Evolutionary conservation across 768 basidiomycete genomes (phyloP).

Genomic region (Collybia sordida): DNA sequence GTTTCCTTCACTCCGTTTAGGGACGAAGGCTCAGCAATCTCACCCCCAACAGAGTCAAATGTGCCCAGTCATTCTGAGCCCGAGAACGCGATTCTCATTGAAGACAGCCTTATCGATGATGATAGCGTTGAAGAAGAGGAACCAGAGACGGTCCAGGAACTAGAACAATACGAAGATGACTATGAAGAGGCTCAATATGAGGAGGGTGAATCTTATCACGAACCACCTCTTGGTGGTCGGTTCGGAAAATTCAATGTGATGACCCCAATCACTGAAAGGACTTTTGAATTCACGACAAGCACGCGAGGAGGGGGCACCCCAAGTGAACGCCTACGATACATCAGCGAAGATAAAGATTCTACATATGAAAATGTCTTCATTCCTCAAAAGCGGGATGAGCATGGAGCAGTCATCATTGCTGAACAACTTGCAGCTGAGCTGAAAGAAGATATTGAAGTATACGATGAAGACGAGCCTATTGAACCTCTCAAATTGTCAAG

Average conservation of each 20-base stretch:
- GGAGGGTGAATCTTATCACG: slow-evolving; percentile 38
- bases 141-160: slow-evolving; percentile 28
- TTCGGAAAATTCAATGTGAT: slow-evolving; percentile 88
- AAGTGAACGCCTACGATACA: slow-evolving; percentile 24
- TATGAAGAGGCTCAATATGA: slow-evolving; percentile 35
- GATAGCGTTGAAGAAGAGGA: slow-evolving; percentile 19
- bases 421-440: slow-evolving; percentile 54
- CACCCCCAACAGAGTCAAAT: slow-evolving; percentile 1
- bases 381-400: slow-evolving; percentile 33
- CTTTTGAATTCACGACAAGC: slow-evolving; percentile 76
- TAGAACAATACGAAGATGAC: slow-evolving; percentile 29
- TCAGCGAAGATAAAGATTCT: slow-evolving; percentile 17
- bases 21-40: slow-evolving; percentile 16
- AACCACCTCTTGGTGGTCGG: slow-evolving; percentile 66
- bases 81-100: slow-evolving; percentile 23
- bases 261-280: slow-evolving; percentile 97
- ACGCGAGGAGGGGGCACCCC: slow-evolving; percentile 48
- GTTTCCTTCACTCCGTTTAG: slow-evolving; percentile 37
- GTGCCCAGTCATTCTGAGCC: slow-evolving; percentile 16
- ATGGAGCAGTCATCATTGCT: slow-evolving; percentile 51
- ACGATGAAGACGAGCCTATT: slow-evolving; percentile 26
- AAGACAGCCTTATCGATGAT: slow-evolving; percentile 15
- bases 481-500: slow-evolving; percentile 28
- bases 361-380: slow-evolving; percentile 24
- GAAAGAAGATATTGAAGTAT: slow-evolving; percentile 31